Evolutionary conservation across 2,329 filamentous ascomycete species (phyloP), one percentile per base, ranked within the genome.

Genomic region (Domatiomyces globalis): DNA sequence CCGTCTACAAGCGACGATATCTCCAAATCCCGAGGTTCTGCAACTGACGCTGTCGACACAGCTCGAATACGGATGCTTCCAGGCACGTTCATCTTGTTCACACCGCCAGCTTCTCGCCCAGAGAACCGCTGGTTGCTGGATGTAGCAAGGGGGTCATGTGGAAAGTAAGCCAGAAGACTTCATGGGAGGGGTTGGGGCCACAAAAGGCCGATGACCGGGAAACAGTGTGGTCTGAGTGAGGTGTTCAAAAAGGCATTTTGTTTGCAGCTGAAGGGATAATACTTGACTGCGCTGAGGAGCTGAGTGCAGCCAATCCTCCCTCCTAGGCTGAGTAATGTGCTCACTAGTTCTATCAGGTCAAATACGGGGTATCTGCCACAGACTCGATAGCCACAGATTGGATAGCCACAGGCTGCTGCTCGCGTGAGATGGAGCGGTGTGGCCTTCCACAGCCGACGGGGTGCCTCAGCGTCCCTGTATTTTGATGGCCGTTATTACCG

Each of bases 1-100:
- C 33, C 53, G 44, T 56, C 54, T 15, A 61, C 57, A 15, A 60
- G 44, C 9, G 20, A 44, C n/a, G 53, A 49, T 46, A 59, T 61
- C 18, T 60, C 57, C 45, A 57, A 51, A 39, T 61, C 58, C 44
- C 54, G 46, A 29, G 59, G 58, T 22, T 52, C 52, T 18, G 54
- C 51, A 15, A 57, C 51, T 29, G 58, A 57, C 27, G 56, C 54
- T 29, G 55, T 59, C n/a, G 59, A 61, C 5, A 59, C 55, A n/a
- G 58, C 54, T 27, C 58, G 58, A 43, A 49, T 10, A 22, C 56
- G 59, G 39, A 45, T 48, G 45, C 53, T 54, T 36, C 47, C 54
- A 49, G 51, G 47, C 44, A 58, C 51, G 50, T 55, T 53, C 56
- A 57, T 58, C 17, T 48, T 52, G 50, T 45, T 18, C 22, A 43